These are phyloP conservation scores for Dovyalis caffra DNA, from an alignment of 345 rosid genomes.

Conservation along the genomic window DNA sequence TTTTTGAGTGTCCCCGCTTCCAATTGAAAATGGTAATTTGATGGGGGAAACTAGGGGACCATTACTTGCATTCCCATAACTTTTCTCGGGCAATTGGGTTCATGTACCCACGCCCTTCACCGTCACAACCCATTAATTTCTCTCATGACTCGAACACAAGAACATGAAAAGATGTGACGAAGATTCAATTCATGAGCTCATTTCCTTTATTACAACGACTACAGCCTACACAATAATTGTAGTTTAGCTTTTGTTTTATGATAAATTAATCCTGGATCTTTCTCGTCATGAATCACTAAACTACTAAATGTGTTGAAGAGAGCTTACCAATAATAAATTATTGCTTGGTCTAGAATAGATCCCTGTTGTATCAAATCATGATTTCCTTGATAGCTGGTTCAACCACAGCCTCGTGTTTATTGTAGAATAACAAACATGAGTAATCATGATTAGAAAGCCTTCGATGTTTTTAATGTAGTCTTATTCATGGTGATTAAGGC, in stretches of 20 bases:
- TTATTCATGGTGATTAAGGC: background rate
- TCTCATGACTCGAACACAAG: background rate
- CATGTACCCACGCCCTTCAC: constrained; percentile 6
- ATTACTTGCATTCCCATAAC: background rate
- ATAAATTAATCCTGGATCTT: background rate
- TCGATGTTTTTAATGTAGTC: too few species aligned
- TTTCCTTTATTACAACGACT: background rate
- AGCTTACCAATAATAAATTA: background rate
- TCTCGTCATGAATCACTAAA: background rate
- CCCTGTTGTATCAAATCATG: background rate
- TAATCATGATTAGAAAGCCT: background rate
- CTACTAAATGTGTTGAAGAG: background rate
- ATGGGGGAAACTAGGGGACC: background rate
- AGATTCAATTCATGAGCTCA: background rate
- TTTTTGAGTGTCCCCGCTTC: background rate
- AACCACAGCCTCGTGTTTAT: constrained; percentile 22
- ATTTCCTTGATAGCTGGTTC: background rate
- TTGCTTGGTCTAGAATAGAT: background rate
- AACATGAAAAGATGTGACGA: background rate
- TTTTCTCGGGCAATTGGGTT: background rate
- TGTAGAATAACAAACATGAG: background rate
- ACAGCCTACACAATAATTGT: background rate
- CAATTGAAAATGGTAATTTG: background rate
- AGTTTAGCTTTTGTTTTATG: background rate
- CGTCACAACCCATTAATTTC: background rate